phyloP scores from a whole-genome alignment of 2,329 filamentous ascomycete species.

The Cordyceps cateniannulata region DNA sequence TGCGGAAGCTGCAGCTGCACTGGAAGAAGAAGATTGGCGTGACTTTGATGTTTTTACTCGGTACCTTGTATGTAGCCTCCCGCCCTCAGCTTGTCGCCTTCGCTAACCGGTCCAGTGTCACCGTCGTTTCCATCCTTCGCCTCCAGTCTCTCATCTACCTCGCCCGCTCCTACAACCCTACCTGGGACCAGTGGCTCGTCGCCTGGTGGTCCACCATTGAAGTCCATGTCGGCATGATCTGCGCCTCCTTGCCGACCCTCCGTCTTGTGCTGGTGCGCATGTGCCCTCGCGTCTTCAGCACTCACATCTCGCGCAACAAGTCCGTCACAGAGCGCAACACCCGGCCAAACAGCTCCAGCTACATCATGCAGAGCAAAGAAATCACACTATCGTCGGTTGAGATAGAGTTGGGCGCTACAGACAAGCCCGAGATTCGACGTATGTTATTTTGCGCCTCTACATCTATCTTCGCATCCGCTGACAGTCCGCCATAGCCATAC shows the following conservation, averaged over 20 bases:
- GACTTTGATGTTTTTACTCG: conserved; percentile 44
- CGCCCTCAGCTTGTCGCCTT: too few relatives aligned
- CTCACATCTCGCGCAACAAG: conserved; percentile 5
- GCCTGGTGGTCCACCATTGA: conserved; percentile 22
- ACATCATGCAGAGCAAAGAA: conserved; percentile 10
- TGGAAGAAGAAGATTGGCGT: conserved; percentile 44
- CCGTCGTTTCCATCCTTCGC: conserved; percentile 20
- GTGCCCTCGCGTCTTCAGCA: conserved; percentile 11
- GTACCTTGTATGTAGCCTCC: conserved; percentile 33
- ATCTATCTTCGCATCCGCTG: background rate
- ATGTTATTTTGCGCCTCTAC: background rate
- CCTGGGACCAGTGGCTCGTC: conserved; percentile 18
- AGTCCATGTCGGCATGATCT: conserved; percentile 21
- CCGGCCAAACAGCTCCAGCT: conserved; percentile 2
- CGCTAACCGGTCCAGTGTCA: conserved; percentile 16
- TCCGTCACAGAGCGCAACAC: conserved; percentile 1
- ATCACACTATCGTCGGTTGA: background rate
- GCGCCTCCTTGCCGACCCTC: conserved; percentile 21
- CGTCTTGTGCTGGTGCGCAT: conserved; percentile 19
- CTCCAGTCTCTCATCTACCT: conserved; percentile 19
- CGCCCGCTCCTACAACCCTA: conserved; percentile 19
- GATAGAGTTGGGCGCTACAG: background rate
- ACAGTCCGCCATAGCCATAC: background rate
- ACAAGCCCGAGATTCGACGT: background rate
- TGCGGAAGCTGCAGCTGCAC: conserved; percentile 35